These are phyloP conservation scores for Lactarius hengduanensis DNA, from an alignment of 768 basidiomycete genomes.

Conservation along the genomic window DNA sequence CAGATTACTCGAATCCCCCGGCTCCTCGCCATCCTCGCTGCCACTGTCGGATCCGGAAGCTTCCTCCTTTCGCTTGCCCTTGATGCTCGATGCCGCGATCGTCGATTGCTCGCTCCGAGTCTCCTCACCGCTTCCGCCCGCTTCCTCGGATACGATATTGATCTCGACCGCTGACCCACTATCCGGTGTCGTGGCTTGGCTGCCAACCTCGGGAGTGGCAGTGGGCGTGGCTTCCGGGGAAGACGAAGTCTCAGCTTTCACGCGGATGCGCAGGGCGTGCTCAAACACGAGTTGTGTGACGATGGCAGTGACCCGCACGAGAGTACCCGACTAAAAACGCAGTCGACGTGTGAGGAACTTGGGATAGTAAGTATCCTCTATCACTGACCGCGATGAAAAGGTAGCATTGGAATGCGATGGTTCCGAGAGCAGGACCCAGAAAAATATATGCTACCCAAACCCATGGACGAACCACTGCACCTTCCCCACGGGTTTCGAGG, in stretches of 20 bases:
- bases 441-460: slow-evolving; percentile 61
- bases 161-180: slow-evolving; percentile 29
- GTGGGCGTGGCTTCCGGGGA: slow-evolving; percentile 23
- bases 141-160: slow-evolving; percentile 6
- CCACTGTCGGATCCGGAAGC: not conserved
- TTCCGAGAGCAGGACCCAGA: slow-evolving; percentile 44
- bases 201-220: slow-evolving; percentile 29
- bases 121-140: slow-evolving; percentile 17
- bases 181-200: slow-evolving; percentile 29
- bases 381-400: slow-evolving; percentile 38
- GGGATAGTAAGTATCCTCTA: not conserved
- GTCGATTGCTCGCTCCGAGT: slow-evolving; percentile 12
- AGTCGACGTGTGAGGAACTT: not conserved
- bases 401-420: slow-evolving; percentile 54
- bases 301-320: slow-evolving; percentile 46
- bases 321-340: slow-evolving; percentile 34
- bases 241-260: slow-evolving; percentile 44
- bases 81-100: slow-evolving; percentile 20
- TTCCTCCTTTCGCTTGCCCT: slow-evolving; percentile 25
- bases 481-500: slow-evolving; percentile 52
- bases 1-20: slow-evolving; percentile 43
- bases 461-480: slow-evolving; percentile 57
- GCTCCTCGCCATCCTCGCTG: not conserved
- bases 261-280: slow-evolving; percentile 52
- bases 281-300: slow-evolving; percentile 56